Evolutionary conservation across 306 rosid species (phyloP).

Genomic region (Hippophae tibetana): DNA sequence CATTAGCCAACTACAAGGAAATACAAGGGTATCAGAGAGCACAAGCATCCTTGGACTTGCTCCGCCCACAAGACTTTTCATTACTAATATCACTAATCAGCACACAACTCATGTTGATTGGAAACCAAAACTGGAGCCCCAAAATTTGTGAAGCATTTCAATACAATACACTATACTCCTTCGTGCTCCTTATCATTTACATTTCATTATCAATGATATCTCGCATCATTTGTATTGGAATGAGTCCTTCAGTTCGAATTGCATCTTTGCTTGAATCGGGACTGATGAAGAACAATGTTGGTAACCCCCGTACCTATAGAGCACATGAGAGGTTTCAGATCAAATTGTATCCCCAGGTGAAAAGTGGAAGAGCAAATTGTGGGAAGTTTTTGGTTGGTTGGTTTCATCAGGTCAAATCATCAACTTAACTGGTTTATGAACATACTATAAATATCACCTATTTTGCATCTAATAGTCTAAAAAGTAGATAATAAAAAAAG

Average conservation of each 20-base stretch:
- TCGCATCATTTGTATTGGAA: slow-evolving; percentile 91
- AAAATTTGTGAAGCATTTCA: slow-evolving; percentile 2
- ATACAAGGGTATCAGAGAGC: no score
- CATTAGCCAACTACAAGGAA: no score
- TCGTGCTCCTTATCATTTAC: slow-evolving; percentile 48
- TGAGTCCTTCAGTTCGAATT: slow-evolving; percentile 80
- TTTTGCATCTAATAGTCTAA: background rate
- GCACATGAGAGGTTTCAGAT: background rate
- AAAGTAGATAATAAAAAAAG: background rate
- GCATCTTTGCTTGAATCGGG: slow-evolving; percentile 82
- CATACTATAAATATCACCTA: no score
- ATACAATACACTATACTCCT: background rate
- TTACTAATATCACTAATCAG: slow-evolving; percentile 1
- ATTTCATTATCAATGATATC: slow-evolving; percentile 69
- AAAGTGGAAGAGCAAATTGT: no score
- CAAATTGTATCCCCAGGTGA: background rate
- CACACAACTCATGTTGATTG: background rate
- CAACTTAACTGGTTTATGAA: no score
- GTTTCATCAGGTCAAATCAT: no score
- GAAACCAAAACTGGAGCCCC: background rate
- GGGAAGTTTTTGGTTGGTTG: no score
- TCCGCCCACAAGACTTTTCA: no score
- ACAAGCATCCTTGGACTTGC: no score
- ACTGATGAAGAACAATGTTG: slow-evolving; percentile 68
- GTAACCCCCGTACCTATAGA: slow-evolving; percentile 78